Base-by-base conservation (phyloP, 1,284 basidiomycete species). In the Apiotrichum gracile region DNA sequence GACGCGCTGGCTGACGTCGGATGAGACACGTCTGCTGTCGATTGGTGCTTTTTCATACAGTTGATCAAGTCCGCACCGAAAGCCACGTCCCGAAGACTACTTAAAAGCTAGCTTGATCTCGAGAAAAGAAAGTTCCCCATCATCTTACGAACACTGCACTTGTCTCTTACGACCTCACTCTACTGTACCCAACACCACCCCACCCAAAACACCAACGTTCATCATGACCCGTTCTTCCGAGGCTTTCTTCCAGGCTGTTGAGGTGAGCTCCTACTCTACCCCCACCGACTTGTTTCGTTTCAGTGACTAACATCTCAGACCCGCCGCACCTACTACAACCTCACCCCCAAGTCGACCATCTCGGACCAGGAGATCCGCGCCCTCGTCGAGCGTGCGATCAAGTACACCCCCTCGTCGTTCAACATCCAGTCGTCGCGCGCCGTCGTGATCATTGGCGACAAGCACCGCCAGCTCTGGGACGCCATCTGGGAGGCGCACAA, bases 341-440 rank as follows among this genome's bases (percentile, higher is more conserved):
- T 79, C 21, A 67, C 67, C 48, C 68, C 73, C 58, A 66, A 70
- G 52, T 67, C 67, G 14, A 61, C 74, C 31, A 61, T 79, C 47
- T 54, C 70, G 26, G 64, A 77, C 51, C 66, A 65, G 7, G 62
- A 74, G 52, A 61, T 80, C 52, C 58, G 70, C 27, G 66, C 67
- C 41, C 58, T 79, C 42, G 73, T 80, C 55, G 62, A 76, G 59
- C 59, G 69, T 40, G 67, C 68, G 44, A 67, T 80, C 58, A 76
- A 76, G 63, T 68, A 76, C 62, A 66, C 75, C 7, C 78, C 78
- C 16, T 69, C 65, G 41, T 64, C 66, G 31, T 75, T 68, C 73
- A 79, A 80, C 73, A 75, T 73, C 34, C 77, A 79, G 61, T 72
- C 75, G 14, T 68, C 72, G 5, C 70, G 78, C 16, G 74, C 74